Base-by-base conservation (phyloP, 2,329 filamentous ascomycete species). In the Microcyclospora tardicrescens region DNA sequence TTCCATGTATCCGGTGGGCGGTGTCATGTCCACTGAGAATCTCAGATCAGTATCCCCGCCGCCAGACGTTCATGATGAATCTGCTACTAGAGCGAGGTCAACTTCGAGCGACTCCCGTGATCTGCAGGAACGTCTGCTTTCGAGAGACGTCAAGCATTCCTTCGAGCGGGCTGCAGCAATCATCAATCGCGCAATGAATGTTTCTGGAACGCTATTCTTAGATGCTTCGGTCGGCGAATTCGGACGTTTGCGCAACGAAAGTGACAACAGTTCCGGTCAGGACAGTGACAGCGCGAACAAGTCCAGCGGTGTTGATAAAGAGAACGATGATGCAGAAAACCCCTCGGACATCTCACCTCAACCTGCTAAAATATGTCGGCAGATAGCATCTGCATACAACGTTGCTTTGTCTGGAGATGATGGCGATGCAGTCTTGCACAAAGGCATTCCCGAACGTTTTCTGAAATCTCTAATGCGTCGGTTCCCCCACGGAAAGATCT, bases 151-250 rank as follows among this genome's bases (percentile, higher is more conserved):
- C 16, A 28, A 28, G 15, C 15, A 36, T 34, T 14, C 33, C 16
- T 28, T 15, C 12, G 30, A 32, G 30, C 56, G 65, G 16, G 66
- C 65, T 3, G 63, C 65, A 1, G 61, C 65, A 29, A 47, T 67
- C 1, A 55, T 70, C 9, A 58, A 59, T 2, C 62, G 65, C 38
- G 64, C 66, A 16, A 52, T 71, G 14, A 53, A 55, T 8, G 60
- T 65, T 11, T 64, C 67, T 5, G 67, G 66, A 9, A 66, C 69
- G 16, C 45, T 63, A 0, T 62, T 64, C 36, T 42, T 66, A 27
- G 61, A 63, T 43, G 57, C 47, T 28, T 24, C 39, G 2, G 40
- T 43, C 4, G 36, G 41, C 11, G 39, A 40, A 12, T 50, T 48
- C 27, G 42, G 46, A 2, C 42, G 42, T 11, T 38, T 52, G 9